Evolutionary conservation across 805 yeast species (phyloP).

Genomic region (Metschnikowia sp.): DNA sequence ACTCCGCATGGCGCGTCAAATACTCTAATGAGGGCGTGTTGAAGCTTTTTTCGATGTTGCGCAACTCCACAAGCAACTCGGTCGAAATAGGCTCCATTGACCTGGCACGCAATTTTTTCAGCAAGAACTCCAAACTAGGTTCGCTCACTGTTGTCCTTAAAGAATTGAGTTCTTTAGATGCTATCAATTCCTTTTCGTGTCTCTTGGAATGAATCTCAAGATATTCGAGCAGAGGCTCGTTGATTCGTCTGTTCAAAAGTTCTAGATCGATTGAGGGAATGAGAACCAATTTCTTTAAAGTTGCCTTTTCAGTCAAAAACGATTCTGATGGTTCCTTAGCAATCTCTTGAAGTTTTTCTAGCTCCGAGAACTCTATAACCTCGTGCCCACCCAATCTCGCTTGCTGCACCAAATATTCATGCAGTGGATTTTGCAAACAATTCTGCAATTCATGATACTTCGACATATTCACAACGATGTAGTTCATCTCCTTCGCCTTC

Average conservation of each 20-base stretch:
- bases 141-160: slow-evolving; percentile 5
- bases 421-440: slow-evolving; percentile 14
- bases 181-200: slow-evolving; percentile 4
- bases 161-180: not conserved
- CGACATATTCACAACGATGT: slow-evolving; percentile 11
- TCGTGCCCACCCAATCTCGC: slow-evolving; percentile 10
- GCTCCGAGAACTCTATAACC: slow-evolving; percentile 8
- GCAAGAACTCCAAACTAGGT: slow-evolving; percentile 14
- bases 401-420: slow-evolving; percentile 12
- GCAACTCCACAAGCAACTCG: not conserved
- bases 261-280: slow-evolving; percentile 9
- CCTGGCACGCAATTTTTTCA: slow-evolving; percentile 5
- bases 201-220: slow-evolving; percentile 7
- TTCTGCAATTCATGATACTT: slow-evolving; percentile 17
- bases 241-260: slow-evolving; percentile 6
- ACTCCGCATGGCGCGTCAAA: slow-evolving; percentile 2
- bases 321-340: slow-evolving; percentile 5
- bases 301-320: slow-evolving; percentile 10
- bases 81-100: slow-evolving; percentile 9
- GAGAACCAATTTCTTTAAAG: slow-evolving; percentile 2
- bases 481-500: slow-evolving; percentile 13
- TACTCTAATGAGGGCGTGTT: slow-evolving; percentile 6
- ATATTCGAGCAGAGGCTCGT: slow-evolving; percentile 12
- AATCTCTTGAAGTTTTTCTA: slow-evolving; percentile 10
- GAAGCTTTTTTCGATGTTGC: not conserved